These are phyloP conservation scores for Wickerhamiella hasegawae DNA, from an alignment of 805 yeast species.

Conservation along the genomic window DNA sequence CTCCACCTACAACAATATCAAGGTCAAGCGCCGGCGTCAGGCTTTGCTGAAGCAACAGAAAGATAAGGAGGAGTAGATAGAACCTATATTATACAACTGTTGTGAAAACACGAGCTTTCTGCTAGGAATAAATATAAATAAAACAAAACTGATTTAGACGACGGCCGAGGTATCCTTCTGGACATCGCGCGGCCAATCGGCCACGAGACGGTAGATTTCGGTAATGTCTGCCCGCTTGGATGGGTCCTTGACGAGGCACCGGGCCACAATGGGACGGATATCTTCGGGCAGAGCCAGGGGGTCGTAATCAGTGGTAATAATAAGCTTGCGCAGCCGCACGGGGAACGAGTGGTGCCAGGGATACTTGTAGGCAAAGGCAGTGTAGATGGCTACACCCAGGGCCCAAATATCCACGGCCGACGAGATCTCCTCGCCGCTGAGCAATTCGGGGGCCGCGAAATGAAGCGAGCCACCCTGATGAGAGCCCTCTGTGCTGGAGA, in stretches of 20 bases:
- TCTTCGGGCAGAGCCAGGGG: not conserved
- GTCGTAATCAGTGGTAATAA: conserved; percentile 22
- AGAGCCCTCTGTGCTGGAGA: conserved; percentile 1
- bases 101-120: not conserved
- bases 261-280: not conserved
- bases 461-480: conserved; percentile 71
- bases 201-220: conserved; percentile 1
- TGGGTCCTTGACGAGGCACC: conserved; percentile 3
- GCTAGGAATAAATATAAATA: not conserved
- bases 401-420: conserved; percentile 84
- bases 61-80: not conserved
- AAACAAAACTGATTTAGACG: not conserved
- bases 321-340: conserved; percentile 60
- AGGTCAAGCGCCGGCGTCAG: conserved; percentile 19
- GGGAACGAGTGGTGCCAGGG: conserved; percentile 80
- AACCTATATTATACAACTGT: too few species aligned
- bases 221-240: conserved; percentile 1
- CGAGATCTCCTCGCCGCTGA: conserved; percentile 43
- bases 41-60: conserved; percentile 4
- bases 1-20: conserved; percentile 24
- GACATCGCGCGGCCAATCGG: not conserved
- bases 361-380: conserved; percentile 54
- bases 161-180: too few species aligned
- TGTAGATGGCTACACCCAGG: conserved; percentile 60
- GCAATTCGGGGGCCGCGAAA: conserved; percentile 78